Evolutionary conservation across 2,329 filamentous ascomycete genomes (phyloP), one percentile per base, ranked within the genome.

Genomic region (Coleophoma crateriformis): DNA sequence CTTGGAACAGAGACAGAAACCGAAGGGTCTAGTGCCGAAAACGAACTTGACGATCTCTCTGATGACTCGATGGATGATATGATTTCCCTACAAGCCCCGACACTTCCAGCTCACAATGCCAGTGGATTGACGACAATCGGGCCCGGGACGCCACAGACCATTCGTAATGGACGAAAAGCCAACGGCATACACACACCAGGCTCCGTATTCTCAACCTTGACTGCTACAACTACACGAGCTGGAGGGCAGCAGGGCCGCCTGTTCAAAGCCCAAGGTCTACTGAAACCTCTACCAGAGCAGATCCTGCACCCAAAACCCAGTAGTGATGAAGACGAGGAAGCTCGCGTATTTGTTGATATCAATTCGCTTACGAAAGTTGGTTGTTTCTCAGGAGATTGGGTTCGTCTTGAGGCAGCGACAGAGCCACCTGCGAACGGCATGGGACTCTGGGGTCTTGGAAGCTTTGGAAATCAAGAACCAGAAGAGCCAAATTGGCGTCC

Each of bases 371-470:
- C 89, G 13, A 90, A 91, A 58, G 86, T 99, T 48, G 91, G 92
- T 14, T 97, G 92, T 67, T 99, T 99, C 64, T 97, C 92, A 0
- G 94, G 94, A 32, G 94, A 99, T 64, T 99, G 94, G 94, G 90
- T 96, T 11, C 84, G 87, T 19, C 75, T 96, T 11, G 90, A 96
- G 68, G 77, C 82, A 6, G 79, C 88, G 0, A 79, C 87, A 56
- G 88, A 90, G 63, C 87, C 88, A 51, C 85, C 79, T 19, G 71
- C 74, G 14, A 86, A 82, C 65, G 87, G 76, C 15, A 81, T 81
- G 57, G 87, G 79, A 46, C 72, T 78, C 0, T 87, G 84, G 71
- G 84, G 84, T 2, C 73, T 90, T 3, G 82, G 82, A 19, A 84
- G 81, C 54, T 87, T 84, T 55, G 79, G 78, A 7, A 75, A 79